phyloP scores from a whole-genome alignment of 2,329 filamentous ascomycete species.

The Penicillium decumbens region DNA sequence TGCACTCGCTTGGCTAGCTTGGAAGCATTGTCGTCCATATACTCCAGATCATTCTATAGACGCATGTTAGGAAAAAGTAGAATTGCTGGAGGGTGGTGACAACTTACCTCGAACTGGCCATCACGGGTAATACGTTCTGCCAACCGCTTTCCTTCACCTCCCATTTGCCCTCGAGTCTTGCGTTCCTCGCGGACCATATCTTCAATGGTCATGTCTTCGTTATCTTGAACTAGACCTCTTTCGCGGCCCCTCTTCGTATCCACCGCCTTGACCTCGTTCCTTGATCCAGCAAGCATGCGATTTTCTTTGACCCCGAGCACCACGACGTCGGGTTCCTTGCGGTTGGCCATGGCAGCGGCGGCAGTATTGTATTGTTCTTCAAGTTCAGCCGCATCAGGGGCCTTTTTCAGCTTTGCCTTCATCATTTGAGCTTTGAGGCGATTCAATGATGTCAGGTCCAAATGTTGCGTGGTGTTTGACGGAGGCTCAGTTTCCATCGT shows the following conservation, averaged over 20 bases:
- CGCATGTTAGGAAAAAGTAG: conserved; percentile 11
- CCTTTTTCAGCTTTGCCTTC: conserved; percentile 82
- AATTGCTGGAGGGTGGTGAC: neutral
- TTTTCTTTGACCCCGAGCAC: conserved; percentile 85
- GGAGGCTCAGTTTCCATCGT: conserved; percentile 54
- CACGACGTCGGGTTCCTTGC: conserved; percentile 62
- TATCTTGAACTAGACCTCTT: conserved; percentile 78
- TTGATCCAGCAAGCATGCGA: conserved; percentile 73
- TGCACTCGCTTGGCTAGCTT: conserved; percentile 84
- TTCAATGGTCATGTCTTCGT: conserved; percentile 91
- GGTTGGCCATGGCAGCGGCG: conserved; percentile 57
- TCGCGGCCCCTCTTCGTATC: conserved; percentile 78
- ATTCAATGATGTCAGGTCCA: conserved; percentile 80
- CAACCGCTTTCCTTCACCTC: conserved; percentile 74
- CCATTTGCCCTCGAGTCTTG: conserved; percentile 69
- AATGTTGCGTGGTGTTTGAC: conserved; percentile 46
- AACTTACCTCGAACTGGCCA: conserved; percentile 67
- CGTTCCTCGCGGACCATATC: conserved; percentile 97
- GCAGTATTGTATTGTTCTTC: conserved; percentile 81
- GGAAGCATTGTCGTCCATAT: conserved; percentile 92
- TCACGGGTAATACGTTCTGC: conserved; percentile 95
- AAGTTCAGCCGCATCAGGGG: conserved; percentile 68
- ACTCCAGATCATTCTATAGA: conserved; percentile 73
- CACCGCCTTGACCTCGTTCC: conserved; percentile 70
- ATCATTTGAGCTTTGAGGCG: conserved; percentile 89